Base-by-base conservation (phyloP, 2,329 filamentous ascomycete species). In the Penicillium psychrosexuale region DNA sequence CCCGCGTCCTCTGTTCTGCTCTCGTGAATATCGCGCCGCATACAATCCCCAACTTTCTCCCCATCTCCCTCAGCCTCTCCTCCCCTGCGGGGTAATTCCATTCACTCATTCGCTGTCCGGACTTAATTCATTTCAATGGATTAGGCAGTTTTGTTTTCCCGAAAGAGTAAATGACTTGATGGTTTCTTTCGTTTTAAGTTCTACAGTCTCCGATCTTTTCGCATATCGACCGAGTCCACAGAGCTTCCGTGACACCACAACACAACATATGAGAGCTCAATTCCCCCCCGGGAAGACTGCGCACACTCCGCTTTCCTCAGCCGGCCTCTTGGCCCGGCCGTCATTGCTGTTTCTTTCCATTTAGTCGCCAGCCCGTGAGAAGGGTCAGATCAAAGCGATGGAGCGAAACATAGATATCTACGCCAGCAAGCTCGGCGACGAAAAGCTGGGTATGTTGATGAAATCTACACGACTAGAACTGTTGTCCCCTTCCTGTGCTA, bases 361-460 rank as follows among this genome's bases (percentile, higher is more conserved):
- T 65, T 50, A 55, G 52, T 44, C 46, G 59, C 53, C 61, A 58
- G 56, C 58, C 59, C 61, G 66, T 61, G 52, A 52, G 56, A 60
- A 60, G 62, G 58, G 51, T 51, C 51, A 60, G 49, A 57, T 61
- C 61, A 65, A 63, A 60, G 66, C 58, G 54, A 75, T 77, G 69
- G 76, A 78, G 66, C 71, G 74, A 56, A 77, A 73, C 52, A 78
- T 80, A 57, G 79, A 82, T 61, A 71, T 77, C 51, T 81, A 77
- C 63, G 77, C 77, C 59, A 73, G 68, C 55, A 78, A 77, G 71
- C 72, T 81, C 58, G 72, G 71, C 47, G 78, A 81, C 64, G 70
- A 75, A 53, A 75, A 74, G 64, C 69, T 77, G 53, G 78, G 78
- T 80, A 75, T 55, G 74, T 66, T 40, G 39, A 15, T 28, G 15